These are phyloP conservation scores for Bidens hawaiensis DNA, from an alignment of 140 eudicot species.

Conservation along the genomic window DNA sequence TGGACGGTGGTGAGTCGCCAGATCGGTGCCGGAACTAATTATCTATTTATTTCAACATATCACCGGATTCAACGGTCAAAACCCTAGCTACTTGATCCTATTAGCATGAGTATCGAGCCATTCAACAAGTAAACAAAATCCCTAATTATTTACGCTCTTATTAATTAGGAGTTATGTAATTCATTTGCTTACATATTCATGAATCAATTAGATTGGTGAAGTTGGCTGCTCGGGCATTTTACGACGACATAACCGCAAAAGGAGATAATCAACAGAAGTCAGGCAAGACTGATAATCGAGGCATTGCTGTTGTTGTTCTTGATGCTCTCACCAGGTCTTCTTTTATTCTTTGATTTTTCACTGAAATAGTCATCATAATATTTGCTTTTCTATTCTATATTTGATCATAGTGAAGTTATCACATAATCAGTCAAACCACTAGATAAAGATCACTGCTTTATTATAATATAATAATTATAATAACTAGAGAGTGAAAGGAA, in stretches of 20 bases:
- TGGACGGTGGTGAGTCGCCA: too few relatives aligned
- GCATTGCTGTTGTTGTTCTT: slow-evolving; percentile 92
- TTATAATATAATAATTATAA: too few relatives aligned
- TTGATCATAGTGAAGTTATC: too few relatives aligned
- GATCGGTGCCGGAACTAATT: too few relatives aligned
- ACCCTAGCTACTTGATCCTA: slow-evolving; percentile 18
- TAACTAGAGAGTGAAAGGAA: too few relatives aligned
- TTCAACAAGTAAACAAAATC: slow-evolving; percentile 42
- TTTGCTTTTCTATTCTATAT: too few relatives aligned
- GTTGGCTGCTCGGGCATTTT: slow-evolving; percentile 93
- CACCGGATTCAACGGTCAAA: too few relatives aligned
- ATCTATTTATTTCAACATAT: too few relatives aligned
- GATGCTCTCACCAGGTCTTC: slow-evolving; percentile 94
- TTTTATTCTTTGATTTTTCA: too few relatives aligned
- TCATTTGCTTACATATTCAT: not conserved
- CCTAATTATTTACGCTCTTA: slow-evolving; percentile 2
- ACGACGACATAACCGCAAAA: slow-evolving; percentile 72
- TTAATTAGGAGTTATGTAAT: not conserved
- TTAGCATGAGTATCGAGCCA: slow-evolving; percentile 56
- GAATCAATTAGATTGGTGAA: slow-evolving; percentile 79
- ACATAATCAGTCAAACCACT: too few relatives aligned
- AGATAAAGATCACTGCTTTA: too few relatives aligned
- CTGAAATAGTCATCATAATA: too few relatives aligned
- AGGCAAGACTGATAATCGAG: slow-evolving; percentile 76
- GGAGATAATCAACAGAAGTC: slow-evolving; percentile 76